A percentile compares a stretch with the other conserved stretches of the same genome.
Evolutionary conservation across 257 asterid species (phyloP).

Genomic region (Nicotiana tabacum): DNA sequence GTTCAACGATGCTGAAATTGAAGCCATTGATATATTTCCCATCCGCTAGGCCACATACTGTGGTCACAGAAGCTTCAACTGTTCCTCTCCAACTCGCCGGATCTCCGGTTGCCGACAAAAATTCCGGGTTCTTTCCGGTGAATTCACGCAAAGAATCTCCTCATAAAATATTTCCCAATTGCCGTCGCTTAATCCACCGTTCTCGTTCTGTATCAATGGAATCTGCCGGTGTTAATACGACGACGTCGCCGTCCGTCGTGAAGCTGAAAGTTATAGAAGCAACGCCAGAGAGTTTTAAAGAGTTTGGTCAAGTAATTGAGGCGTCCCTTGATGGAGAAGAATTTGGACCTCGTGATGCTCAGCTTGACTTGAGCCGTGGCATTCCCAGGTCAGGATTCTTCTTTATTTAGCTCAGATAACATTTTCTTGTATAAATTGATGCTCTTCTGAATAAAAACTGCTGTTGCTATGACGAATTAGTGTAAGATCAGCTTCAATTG

Average conservation of each 20-base stretch:
- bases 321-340: slow-evolving; percentile 62
- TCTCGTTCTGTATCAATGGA: slow-evolving; percentile 17
- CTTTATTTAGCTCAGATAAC: background rate
- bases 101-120: background rate
- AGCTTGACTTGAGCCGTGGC: slow-evolving; percentile 73
- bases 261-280: slow-evolving; percentile 68
- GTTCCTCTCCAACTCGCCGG: background rate
- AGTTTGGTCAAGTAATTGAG: slow-evolving; percentile 77
- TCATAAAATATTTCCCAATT: background rate
- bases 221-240: background rate
- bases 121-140: background rate
- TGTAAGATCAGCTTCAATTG: background rate
- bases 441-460: too few species aligned
- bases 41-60: background rate
- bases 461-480: background rate
- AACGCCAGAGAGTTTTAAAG: slow-evolving; percentile 64
- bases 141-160: background rate
- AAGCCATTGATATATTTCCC: background rate
- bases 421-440: background rate
- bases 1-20: background rate
- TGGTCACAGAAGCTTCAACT: background rate
- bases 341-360: slow-evolving; percentile 81
- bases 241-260: slow-evolving; percentile 29
- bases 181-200: background rate
- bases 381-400: slow-evolving; percentile 45